These are phyloP conservation scores for Penicillium corylophilum DNA, from an alignment of 2,329 filamentous ascomycete genomes.

Conservation along the genomic window DNA sequence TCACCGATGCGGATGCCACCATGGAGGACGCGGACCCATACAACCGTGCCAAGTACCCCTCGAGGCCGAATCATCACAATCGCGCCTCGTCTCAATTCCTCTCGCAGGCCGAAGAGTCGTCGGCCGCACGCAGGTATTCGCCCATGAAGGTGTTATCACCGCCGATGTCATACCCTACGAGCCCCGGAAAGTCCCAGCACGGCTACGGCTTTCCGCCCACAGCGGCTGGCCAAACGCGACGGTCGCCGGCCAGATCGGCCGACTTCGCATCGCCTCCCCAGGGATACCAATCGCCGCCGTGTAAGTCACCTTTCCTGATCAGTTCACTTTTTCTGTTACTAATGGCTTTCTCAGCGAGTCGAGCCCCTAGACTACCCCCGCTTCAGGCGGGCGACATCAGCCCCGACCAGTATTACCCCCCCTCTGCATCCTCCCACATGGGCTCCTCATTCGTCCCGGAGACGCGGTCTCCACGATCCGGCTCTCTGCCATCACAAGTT, in stretches of 20 bases:
- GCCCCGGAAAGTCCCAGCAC: conserved; percentile 53
- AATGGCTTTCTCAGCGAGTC: conserved; percentile 41
- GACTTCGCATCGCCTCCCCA: conserved; percentile 59
- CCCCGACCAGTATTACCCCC: conserved; percentile 68
- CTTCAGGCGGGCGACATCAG: conserved; percentile 68
- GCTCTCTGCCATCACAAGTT: conserved; percentile 40
- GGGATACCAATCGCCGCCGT: conserved; percentile 59
- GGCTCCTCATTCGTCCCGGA: conserved; percentile 64
- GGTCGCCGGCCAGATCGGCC: conserved; percentile 72
- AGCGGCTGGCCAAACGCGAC: conserved; percentile 55
- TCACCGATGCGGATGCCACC: conserved; percentile 69
- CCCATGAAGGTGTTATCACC: conserved; percentile 90
- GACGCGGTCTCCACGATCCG: conserved; percentile 49
- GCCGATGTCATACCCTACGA: conserved; percentile 72
- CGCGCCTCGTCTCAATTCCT: conserved; percentile 73
- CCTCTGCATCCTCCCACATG: conserved; percentile 67
- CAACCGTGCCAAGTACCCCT: conserved; percentile 79
- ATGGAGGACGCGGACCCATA: conserved; percentile 93
- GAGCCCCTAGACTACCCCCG: conserved; percentile 69
- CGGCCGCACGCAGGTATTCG: conserved; percentile 87
- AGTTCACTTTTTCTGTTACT: conserved; percentile 8
- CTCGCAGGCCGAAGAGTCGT: conserved; percentile 67
- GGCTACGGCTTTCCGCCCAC: conserved; percentile 54
- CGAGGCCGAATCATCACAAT: conserved; percentile 69
- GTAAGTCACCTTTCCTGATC: conserved; percentile 38